A percentile compares a stretch with the other conserved stretches of the same genome.
These are phyloP conservation scores for Amphichorda felina DNA, from an alignment of 2,329 filamentous ascomycete species.

Conservation along the genomic window DNA sequence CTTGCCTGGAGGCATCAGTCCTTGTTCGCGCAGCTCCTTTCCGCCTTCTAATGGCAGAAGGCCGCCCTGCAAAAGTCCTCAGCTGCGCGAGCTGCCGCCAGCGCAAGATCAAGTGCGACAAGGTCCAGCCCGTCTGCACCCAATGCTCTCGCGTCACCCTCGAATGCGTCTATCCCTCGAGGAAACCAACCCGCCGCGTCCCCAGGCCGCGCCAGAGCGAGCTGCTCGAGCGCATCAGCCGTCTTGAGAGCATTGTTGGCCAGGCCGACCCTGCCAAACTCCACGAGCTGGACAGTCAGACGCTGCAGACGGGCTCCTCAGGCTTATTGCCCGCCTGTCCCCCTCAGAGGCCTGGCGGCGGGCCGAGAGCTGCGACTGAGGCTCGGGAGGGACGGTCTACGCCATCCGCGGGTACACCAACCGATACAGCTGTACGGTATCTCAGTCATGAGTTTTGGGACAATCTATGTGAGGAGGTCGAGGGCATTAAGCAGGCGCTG, in stretches of 20 bases:
- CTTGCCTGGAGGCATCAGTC: no score
- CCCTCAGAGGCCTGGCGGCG: slow-evolving; percentile 1
- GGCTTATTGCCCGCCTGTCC: background rate
- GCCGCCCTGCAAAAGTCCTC: slow-evolving; percentile 18
- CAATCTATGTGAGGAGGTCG: slow-evolving; percentile 29
- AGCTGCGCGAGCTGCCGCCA: slow-evolving; percentile 51
- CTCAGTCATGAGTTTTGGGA: slow-evolving; percentile 31
- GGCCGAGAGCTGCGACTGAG: background rate
- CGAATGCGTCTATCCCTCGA: slow-evolving; percentile 34
- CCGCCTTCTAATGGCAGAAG: slow-evolving; percentile 2
- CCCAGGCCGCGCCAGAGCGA: slow-evolving; percentile 28
- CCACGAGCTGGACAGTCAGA: slow-evolving; percentile 8
- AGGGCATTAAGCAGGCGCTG: slow-evolving; percentile 29
- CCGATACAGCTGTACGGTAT: slow-evolving; percentile 18
- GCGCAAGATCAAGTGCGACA: slow-evolving; percentile 50
- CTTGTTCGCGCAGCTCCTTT: no score
- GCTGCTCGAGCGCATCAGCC: slow-evolving; percentile 28
- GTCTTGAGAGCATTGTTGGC: slow-evolving; percentile 32
- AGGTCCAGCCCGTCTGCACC: slow-evolving; percentile 36
- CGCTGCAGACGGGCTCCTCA: slow-evolving; percentile 1
- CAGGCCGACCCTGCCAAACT: slow-evolving; percentile 22
- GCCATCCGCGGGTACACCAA: background rate
- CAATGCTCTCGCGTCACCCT: slow-evolving; percentile 35
- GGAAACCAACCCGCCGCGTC: slow-evolving; percentile 28
- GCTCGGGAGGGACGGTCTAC: background rate